Conservation (phyloP, 768 basidiomycete genomes). For the Mycena kentingensis region DNA sequence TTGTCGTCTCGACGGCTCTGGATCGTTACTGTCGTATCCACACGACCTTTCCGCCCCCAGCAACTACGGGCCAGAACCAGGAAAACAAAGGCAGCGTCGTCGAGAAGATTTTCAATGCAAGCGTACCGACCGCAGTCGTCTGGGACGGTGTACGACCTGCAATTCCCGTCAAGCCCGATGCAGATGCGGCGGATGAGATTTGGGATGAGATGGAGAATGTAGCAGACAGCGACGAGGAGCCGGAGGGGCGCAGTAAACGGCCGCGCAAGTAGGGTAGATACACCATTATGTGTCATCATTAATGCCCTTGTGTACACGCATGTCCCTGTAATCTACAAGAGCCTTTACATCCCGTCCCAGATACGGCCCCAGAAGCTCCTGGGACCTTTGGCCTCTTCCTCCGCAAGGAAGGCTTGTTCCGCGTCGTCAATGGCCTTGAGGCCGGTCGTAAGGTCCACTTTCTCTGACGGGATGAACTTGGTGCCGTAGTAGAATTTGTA, state of each 20-base stretch:
- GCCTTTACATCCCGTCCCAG: slow-evolving; percentile 43
- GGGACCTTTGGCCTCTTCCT: slow-evolving; percentile 45
- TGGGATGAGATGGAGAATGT: slow-evolving; percentile 69
- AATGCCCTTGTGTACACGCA: neutral
- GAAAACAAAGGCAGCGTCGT: slow-evolving; percentile 61
- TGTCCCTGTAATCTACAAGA: neutral
- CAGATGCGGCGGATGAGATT: slow-evolving; percentile 50
- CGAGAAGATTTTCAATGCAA: slow-evolving; percentile 64
- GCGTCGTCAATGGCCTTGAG: slow-evolving; percentile 64
- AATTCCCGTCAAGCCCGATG: slow-evolving; percentile 12
- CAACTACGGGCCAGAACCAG: slow-evolving; percentile 47
- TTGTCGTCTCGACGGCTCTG: slow-evolving; percentile 61
- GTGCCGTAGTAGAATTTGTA: slow-evolving; percentile 44
- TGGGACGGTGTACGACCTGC: slow-evolving; percentile 52
- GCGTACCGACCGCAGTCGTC: slow-evolving; percentile 59
- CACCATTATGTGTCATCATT: neutral
- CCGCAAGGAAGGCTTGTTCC: slow-evolving; percentile 51
- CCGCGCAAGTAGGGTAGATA: slow-evolving; percentile 24
- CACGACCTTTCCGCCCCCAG: slow-evolving; percentile 55
- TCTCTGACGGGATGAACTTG: slow-evolving; percentile 41
- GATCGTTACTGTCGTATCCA: slow-evolving; percentile 77
- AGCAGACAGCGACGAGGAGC: slow-evolving; percentile 38
- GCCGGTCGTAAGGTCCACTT: slow-evolving; percentile 64
- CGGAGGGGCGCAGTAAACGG: slow-evolving; percentile 25
- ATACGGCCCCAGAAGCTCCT: slow-evolving; percentile 29